Conservation (phyloP, 2,329 filamentous ascomycete species). For the Trichophyton verrucosum region DNA sequence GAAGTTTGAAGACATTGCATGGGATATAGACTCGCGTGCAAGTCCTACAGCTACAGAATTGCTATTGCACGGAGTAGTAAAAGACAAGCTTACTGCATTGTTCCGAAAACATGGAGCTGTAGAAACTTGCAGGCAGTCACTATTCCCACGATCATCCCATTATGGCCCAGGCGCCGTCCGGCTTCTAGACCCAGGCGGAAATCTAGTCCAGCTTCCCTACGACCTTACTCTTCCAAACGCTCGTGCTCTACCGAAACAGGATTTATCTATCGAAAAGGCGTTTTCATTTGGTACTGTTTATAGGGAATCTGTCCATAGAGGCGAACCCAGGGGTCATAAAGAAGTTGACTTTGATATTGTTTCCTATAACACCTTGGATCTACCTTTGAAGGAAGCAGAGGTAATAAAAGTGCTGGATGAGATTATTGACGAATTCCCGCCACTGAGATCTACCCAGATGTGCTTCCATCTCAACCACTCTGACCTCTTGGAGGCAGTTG, state of each 20-base stretch:
- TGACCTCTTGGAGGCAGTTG: slow-evolving; percentile 71
- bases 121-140: slow-evolving; percentile 58
- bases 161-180: slow-evolving; percentile 65
- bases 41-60: slow-evolving; percentile 41
- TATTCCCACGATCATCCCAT: slow-evolving; percentile 72
- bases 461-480: slow-evolving; percentile 87
- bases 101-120: slow-evolving; percentile 85
- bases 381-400: slow-evolving; percentile 84
- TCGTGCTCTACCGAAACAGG: slow-evolving; percentile 59
- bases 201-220: slow-evolving; percentile 85
- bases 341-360: slow-evolving; percentile 96
- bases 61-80: slow-evolving; percentile 60
- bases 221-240: slow-evolving; percentile 86
- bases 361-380: slow-evolving; percentile 66
- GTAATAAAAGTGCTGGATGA: slow-evolving; percentile 91
- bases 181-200: slow-evolving; percentile 69
- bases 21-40: slow-evolving; percentile 54
- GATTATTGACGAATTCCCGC: slow-evolving; percentile 67
- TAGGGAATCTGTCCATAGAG: slow-evolving; percentile 62
- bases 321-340: slow-evolving; percentile 68
- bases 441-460: slow-evolving; percentile 58
- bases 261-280: slow-evolving; percentile 56
- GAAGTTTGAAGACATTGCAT: slow-evolving; percentile 67
- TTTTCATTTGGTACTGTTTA: slow-evolving; percentile 85
- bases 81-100: slow-evolving; percentile 59